A percentile compares a stretch with the other conserved stretches of the same genome.
Conservation (phyloP, 2,329 filamentous ascomycete genomes). For the Aureobasidium zeae region DNA sequence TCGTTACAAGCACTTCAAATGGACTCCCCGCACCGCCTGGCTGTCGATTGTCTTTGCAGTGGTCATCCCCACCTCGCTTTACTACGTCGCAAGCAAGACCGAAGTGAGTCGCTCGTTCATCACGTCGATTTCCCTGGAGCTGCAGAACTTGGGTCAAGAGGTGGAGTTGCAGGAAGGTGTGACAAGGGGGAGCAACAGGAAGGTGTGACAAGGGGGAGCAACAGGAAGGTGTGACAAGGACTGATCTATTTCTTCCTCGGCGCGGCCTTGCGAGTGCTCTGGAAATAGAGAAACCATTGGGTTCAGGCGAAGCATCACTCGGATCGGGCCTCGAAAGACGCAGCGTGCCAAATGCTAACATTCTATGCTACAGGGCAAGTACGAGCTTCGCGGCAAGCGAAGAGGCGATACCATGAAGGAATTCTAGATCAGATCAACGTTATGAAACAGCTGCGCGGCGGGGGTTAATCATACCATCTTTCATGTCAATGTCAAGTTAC, state of each 20-base stretch:
- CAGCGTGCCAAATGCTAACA: conserved; percentile 14
- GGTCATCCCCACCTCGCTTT: conserved; percentile 61
- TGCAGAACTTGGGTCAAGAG: background rate
- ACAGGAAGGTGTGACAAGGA: no score
- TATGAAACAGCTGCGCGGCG: conserved; percentile 1
- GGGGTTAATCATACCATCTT: conserved; percentile 11
- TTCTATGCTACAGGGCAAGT: conserved; percentile 60
- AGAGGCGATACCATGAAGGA: conserved; percentile 77
- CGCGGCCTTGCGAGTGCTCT: no score
- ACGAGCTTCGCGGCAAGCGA: conserved; percentile 74
- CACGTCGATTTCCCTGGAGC: background rate
- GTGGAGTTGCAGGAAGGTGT: background rate
- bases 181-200: background rate
- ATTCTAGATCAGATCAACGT: no score
- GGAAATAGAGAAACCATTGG: no score
- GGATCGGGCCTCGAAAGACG: background rate
- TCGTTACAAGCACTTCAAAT: conserved; percentile 92
- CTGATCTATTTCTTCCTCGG: no score
- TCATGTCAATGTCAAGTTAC: conserved; percentile 8
- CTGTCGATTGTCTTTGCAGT: conserved; percentile 69
- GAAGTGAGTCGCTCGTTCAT: conserved; percentile 72
- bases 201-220: background rate
- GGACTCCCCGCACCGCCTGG: conserved; percentile 74
- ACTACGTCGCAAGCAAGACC: conserved; percentile 65
- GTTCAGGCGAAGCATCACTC: no score